Evolutionary conservation across 2,329 filamentous ascomycete genomes (phyloP), one percentile per base, ranked within the genome.

Genomic region (Pseudophaeomoniella oleicola): DNA sequence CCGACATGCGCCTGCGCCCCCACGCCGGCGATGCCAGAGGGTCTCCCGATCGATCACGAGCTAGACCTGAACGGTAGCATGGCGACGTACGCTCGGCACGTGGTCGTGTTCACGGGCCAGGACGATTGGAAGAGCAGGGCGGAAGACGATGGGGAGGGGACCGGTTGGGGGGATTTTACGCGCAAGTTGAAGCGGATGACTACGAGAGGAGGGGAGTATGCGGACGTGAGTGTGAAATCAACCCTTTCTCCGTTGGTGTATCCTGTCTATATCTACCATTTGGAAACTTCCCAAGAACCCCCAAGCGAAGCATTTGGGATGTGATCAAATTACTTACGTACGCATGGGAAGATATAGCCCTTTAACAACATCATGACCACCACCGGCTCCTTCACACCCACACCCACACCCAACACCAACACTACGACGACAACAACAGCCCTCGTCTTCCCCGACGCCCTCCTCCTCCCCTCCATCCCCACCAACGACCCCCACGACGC

Each of bases 61-160:
- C 72, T 72, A 29, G 66, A 71, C 13, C 63, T 94, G 31, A 78
- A 81, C 51, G 82, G 82, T 10, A 79, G 81, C 4, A 87, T 94
- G 60, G 67, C 80, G 2, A 64, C 69, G 1, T 93, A 94, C 53
- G 68, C 76, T 1, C 79, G 92, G 56, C 86, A 94, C 47, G 71
- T 94, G 3, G 58, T 96, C 6, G 67, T 94, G 11, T 87, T 81
- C 43, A 93, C 86, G 0, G 86, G 84, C 3, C 73, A 75, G 42
- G 61, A 69, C 18, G 82, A 93, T 59, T 94, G 87, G 87, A 65
- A 69, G 17, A 87, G 81, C 50, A 72, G 74, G 39, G 92, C 94
- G 43, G 86, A 93, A 53, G 78, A 93, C 32, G 85, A 92, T 41
- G 73, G 78, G 12, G 53, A 58, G 19, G 54, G 60, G 2, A 54